Percentiles rank a stretch among this genome's conserved stretches.
These are phyloP conservation scores for Aspergillus aculeatinus DNA, from an alignment of 2,329 filamentous ascomycete genomes.

Conservation along the genomic window DNA sequence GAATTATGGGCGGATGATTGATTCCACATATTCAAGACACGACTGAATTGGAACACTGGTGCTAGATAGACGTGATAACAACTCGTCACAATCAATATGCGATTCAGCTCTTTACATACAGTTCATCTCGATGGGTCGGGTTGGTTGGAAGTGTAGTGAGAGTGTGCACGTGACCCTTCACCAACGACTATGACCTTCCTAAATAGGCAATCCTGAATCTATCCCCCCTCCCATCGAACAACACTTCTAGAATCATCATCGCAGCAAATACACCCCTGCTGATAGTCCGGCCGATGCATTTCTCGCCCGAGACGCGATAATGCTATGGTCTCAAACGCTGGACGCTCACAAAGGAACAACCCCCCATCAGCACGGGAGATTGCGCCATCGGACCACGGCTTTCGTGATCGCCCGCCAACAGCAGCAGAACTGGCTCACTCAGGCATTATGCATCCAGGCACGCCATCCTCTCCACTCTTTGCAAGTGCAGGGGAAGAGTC, in stretches of 20 bases:
- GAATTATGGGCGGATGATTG: no score
- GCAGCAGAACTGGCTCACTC: neutral
- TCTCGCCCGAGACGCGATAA: neutral
- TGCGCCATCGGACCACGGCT: conserved; percentile 5
- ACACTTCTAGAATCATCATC: neutral
- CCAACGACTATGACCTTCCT: neutral
- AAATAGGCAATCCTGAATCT: neutral
- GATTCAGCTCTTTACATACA: no score
- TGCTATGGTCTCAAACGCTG: neutral
- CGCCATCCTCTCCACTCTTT: conserved; percentile 6
- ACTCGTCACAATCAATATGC: no score
- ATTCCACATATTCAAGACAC: no score
- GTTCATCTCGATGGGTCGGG: no score
- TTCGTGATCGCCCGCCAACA: conserved; percentile 5
- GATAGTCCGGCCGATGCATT: neutral
- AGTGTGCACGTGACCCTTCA: neutral
- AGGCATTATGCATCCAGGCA: neutral
- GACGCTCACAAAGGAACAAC: neutral
- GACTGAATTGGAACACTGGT: no score
- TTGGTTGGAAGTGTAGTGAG: neutral
- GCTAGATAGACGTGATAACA: no score
- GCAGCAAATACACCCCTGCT: neutral
- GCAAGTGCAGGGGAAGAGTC: neutral
- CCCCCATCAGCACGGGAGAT: conserved; percentile 1
- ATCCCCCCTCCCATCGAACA: neutral